Evolutionary conservation across 2,329 filamentous ascomycete species (phyloP).

Genomic region (Xylariaceae sp.): DNA sequence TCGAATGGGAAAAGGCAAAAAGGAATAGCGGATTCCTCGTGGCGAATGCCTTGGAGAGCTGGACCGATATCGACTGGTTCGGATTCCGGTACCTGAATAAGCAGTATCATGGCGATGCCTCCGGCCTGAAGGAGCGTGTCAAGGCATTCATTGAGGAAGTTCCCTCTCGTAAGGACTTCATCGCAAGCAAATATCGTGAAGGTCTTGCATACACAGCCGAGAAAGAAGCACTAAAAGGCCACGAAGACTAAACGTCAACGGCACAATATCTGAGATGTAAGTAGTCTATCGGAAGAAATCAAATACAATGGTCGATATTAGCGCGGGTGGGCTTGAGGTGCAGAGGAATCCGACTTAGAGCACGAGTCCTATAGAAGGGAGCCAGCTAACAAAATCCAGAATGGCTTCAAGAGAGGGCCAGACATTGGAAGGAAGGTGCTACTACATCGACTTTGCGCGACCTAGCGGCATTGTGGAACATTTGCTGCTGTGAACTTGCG

Average conservation of each 20-base stretch:
- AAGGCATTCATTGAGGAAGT: slow-evolving; percentile 1
- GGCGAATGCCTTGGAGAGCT: slow-evolving; percentile 9
- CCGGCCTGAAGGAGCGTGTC: slow-evolving; percentile 1
- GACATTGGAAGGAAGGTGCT: too few relatives aligned
- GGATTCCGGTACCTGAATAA: slow-evolving; percentile 2
- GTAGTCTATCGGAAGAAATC: too few relatives aligned
- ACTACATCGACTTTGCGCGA: too few relatives aligned
- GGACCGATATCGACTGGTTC: slow-evolving; percentile 12
- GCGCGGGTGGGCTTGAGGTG: too few relatives aligned
- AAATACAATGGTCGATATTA: too few relatives aligned
- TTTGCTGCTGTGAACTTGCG: too few relatives aligned
- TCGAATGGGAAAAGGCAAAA: slow-evolving; percentile 7
- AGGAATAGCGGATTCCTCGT: slow-evolving; percentile 7
- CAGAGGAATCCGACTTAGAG: too few relatives aligned
- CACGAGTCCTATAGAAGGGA: too few relatives aligned
- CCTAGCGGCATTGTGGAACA: too few relatives aligned
- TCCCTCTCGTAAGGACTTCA: background rate
- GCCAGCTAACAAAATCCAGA: too few relatives aligned
- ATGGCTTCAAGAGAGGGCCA: too few relatives aligned
- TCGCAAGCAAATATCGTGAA: slow-evolving; percentile 1
- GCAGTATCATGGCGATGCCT: background rate
- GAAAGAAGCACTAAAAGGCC: background rate
- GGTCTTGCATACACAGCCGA: slow-evolving; percentile 1
- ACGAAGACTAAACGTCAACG: background rate
- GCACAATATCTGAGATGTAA: too few relatives aligned